phyloP scores from a whole-genome alignment of 495 filamentous ascomycete genomes.

The Aspergillus incahuasiensis region DNA sequence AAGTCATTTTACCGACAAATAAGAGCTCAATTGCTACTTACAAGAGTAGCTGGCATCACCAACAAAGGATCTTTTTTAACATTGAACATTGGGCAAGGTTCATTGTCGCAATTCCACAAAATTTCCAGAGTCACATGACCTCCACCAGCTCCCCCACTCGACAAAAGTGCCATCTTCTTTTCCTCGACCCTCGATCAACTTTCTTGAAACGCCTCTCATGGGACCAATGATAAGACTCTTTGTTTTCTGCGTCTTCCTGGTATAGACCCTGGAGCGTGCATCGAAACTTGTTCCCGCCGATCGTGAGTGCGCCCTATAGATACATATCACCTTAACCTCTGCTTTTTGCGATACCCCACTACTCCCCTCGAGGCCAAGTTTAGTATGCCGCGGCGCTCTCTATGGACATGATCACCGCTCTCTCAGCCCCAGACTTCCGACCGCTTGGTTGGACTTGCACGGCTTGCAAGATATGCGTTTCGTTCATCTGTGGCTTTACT shows the following conservation, averaged over 20 bases:
- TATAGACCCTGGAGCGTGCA: conserved; percentile 3
- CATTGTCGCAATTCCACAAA: conserved; percentile 2
- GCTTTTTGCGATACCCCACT: conserved; percentile 18
- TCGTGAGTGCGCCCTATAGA: conserved; percentile 34
- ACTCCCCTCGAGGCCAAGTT: conserved; percentile 1
- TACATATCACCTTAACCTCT: conserved; percentile 8
- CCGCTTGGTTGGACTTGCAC: background rate
- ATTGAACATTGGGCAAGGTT: background rate
- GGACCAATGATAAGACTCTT: conserved; percentile 2
- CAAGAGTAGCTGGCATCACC: background rate
- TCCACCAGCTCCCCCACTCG: conserved; percentile 25
- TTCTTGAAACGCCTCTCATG: conserved; percentile 13
- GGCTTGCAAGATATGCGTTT: background rate
- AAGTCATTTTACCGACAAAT: no score
- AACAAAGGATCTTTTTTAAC: background rate
- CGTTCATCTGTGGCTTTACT: background rate
- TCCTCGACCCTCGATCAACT: background rate
- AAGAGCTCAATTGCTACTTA: background rate
- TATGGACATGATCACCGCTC: conserved; percentile 5
- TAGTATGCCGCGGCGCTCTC: conserved; percentile 2
- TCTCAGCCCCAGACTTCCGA: background rate
- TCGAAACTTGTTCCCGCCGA: conserved; percentile 23
- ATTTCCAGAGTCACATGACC: conserved; percentile 34
- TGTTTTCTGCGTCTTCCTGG: background rate
- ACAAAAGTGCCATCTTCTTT: conserved; percentile 12